Evolutionary conservation across 2,329 filamentous ascomycete genomes (phyloP).

Genomic region (Fusarium papillatum): DNA sequence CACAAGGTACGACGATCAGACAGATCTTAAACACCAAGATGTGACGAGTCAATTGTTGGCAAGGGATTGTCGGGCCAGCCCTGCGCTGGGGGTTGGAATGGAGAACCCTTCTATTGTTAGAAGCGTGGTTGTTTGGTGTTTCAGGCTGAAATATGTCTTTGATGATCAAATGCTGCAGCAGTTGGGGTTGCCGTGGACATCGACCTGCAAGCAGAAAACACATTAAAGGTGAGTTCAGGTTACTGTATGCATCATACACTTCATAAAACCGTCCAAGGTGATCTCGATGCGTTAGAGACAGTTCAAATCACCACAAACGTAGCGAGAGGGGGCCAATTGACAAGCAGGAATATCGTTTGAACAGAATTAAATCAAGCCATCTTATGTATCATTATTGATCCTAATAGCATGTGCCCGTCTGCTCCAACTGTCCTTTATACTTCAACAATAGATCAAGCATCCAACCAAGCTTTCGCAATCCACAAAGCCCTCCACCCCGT

Average conservation of each 20-base stretch:
- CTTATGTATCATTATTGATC: neutral
- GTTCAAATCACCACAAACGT: neutral
- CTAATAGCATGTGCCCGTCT: too few relatives aligned
- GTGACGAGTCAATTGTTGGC: neutral
- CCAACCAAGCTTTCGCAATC: conserved; percentile 37
- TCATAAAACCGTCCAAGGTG: too few relatives aligned
- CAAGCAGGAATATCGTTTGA: neutral
- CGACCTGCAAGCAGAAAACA: too few relatives aligned
- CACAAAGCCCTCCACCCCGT: conserved; percentile 37
- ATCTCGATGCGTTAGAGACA: neutral
- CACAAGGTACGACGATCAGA: neutral
- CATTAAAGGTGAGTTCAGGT: too few relatives aligned
- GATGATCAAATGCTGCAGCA: neutral
- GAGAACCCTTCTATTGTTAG: neutral
- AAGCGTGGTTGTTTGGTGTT: neutral
- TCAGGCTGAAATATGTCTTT: neutral
- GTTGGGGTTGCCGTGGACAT: neutral
- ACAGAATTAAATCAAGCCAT: neutral
- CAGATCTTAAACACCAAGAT: neutral
- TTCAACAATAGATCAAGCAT: conserved; percentile 26
- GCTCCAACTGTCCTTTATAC: too few relatives aligned
- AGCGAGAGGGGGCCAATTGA: neutral
- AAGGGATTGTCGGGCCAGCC: neutral
- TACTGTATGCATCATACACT: too few relatives aligned
- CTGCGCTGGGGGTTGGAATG: neutral